Conservation (phyloP, 768 basidiomycete species). For the Chlorophyllum brunneum region DNA sequence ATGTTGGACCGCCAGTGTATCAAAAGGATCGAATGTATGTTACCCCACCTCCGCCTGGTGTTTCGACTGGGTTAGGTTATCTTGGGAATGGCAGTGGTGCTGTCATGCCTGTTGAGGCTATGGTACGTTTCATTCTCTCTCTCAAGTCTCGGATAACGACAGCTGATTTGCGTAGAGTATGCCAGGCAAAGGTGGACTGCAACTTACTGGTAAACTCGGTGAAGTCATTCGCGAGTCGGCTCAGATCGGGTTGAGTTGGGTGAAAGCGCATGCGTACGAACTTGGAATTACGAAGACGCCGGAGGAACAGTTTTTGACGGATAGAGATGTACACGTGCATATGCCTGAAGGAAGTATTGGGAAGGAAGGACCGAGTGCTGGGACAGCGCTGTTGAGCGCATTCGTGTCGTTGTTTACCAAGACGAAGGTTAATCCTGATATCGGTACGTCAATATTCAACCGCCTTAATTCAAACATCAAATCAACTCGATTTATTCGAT, state of each 20-base stretch:
- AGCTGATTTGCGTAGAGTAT: conserved; percentile 58
- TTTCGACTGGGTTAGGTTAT: conserved; percentile 93
- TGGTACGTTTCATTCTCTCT: conserved; percentile 45
- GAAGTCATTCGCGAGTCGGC: conserved; percentile 97
- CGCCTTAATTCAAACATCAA: not conserved
- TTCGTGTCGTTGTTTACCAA: conserved; percentile 91
- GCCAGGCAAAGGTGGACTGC: conserved; percentile 92
- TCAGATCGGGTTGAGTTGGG: conserved; percentile 92
- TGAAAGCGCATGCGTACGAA: conserved; percentile 85
- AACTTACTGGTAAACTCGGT: conserved; percentile 94
- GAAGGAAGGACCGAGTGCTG: conserved; percentile 96
- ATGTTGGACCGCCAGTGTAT: conserved; percentile 94
- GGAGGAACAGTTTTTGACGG: conserved; percentile 76
- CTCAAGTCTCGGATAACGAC: not conserved
- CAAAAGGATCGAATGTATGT: conserved; percentile 93
- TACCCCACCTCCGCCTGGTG: conserved; percentile 79
- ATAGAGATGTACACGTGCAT: conserved; percentile 90
- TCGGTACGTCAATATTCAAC: conserved; percentile 51
- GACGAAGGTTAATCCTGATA: conserved; percentile 79
- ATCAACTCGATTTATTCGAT: not conserved
- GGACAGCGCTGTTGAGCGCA: conserved; percentile 88
- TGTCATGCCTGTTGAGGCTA: conserved; percentile 96
- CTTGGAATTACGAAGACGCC: conserved; percentile 77
- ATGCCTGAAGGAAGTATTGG: conserved; percentile 95
- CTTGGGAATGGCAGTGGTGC: conserved; percentile 94